A percentile compares a stretch with the other conserved stretches of the same genome.
These are phyloP conservation scores for Auriculariales sp. DNA, from an alignment of 768 basidiomycete species.

Conservation along the genomic window DNA sequence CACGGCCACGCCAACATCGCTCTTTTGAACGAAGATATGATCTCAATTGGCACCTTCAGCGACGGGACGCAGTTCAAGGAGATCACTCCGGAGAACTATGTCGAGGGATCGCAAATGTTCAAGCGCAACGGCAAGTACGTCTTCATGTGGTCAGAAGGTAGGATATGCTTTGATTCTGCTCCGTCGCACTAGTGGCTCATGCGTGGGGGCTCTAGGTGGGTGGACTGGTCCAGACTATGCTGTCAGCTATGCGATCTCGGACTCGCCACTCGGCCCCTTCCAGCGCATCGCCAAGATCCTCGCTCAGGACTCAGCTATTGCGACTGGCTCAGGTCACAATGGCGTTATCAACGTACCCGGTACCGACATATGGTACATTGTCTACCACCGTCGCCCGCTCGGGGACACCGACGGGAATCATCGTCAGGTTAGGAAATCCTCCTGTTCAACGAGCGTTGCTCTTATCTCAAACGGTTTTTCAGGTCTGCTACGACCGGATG, in stretches of 20 bases:
- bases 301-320: background rate
- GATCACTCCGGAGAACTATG: background rate
- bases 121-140: background rate
- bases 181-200: no score
- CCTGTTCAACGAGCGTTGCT: no score
- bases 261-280: background rate
- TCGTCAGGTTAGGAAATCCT: no score
- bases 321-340: background rate
- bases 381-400: background rate
- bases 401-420: background rate
- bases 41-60: background rate
- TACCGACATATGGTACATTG: background rate
- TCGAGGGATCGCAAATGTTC: background rate
- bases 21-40: background rate
- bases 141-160: background rate
- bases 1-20: background rate
- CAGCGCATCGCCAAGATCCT: background rate
- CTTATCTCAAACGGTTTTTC: no score
- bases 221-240: background rate
- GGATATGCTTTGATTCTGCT: no score
- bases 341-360: background rate
- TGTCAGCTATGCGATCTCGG: background rate
- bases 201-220: no score
- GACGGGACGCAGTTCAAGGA: background rate
- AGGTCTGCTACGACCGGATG: background rate